Percentiles rank a stretch among this genome's conserved stretches.
phyloP scores from a whole-genome alignment of 1,284 basidiomycete species.

The Malassezia restricta region DNA sequence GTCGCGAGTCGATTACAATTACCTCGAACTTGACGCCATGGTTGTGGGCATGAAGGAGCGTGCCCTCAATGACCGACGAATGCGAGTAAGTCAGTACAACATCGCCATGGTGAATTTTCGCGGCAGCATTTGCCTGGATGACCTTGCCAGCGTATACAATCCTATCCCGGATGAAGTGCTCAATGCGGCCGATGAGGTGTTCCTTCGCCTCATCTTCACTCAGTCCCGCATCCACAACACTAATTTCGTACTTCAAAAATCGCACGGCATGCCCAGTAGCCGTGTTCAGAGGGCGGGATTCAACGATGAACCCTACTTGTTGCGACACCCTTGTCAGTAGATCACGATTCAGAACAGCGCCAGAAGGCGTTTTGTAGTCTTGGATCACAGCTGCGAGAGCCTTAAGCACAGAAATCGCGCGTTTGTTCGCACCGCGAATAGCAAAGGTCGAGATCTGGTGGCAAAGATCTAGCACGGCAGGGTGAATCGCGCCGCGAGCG shows the following conservation, averaged over 20 bases:
- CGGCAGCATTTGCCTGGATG: constrained; percentile 68
- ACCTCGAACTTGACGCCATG: constrained; percentile 65
- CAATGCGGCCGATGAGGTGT: constrained; percentile 69
- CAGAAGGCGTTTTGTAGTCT: constrained; percentile 41
- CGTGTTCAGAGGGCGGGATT: constrained; percentile 79
- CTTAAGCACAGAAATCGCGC: constrained; percentile 36
- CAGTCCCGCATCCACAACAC: constrained; percentile 74
- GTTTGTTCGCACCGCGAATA: constrained; percentile 38
- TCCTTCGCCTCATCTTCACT: constrained; percentile 92
- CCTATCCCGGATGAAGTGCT: constrained; percentile 82
- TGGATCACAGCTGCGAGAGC: constrained; percentile 38
- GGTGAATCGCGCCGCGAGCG: constrained; percentile 33
- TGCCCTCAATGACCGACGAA: constrained; percentile 87
- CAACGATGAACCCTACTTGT: constrained; percentile 77
- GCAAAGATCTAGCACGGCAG: constrained; percentile 31
- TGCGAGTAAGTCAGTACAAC: constrained; percentile 84
- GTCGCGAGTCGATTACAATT: constrained; percentile 84
- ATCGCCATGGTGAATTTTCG: constrained; percentile 87
- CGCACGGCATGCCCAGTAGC: constrained; percentile 88
- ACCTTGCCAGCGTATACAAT: constrained; percentile 87
- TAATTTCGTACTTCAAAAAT: constrained; percentile 91
- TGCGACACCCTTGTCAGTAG: constrained; percentile 46
- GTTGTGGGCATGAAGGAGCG: constrained; percentile 60
- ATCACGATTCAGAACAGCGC: constrained; percentile 40
- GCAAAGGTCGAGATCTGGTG: constrained; percentile 35